These are phyloP conservation scores for Vicia sativa DNA, from an alignment of 306 rosid species.

Conservation along the genomic window DNA sequence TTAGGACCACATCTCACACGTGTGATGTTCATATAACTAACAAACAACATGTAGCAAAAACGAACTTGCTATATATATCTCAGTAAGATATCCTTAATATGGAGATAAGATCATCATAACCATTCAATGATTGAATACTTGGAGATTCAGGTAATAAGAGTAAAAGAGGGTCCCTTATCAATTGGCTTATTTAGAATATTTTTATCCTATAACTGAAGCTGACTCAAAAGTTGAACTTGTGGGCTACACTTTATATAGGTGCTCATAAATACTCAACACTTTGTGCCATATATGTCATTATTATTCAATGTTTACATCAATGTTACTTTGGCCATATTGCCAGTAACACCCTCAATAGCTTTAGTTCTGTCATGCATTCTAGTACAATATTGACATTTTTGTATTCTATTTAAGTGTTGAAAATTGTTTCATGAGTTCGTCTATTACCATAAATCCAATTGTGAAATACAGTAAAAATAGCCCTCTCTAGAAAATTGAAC, in stretches of 20 bases:
- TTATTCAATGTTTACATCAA: slow-evolving; percentile 44
- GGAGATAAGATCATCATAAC: slow-evolving; percentile 48
- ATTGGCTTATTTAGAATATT: slow-evolving; percentile 41
- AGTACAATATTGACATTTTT: slow-evolving; percentile 35
- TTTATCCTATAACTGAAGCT: slow-evolving; percentile 43
- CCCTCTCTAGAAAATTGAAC: slow-evolving; percentile 15
- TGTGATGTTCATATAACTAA: slow-evolving; percentile 23
- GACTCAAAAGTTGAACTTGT: slow-evolving; percentile 52
- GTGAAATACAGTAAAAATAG: slow-evolving; percentile 18
- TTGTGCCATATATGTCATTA: slow-evolving; percentile 35
- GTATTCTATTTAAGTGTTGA: slow-evolving; percentile 22
- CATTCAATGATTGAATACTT: slow-evolving; percentile 49
- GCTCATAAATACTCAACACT: slow-evolving; percentile 31
- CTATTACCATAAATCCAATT: slow-evolving; percentile 23
- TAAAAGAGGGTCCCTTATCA: slow-evolving; percentile 42
- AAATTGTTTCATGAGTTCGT: slow-evolving; percentile 34
- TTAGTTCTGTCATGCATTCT: slow-evolving; percentile 32
- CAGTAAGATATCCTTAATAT: slow-evolving; percentile 41
- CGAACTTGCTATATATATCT: slow-evolving; percentile 12
- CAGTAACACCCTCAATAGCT: slow-evolving; percentile 33
- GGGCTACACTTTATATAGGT: slow-evolving; percentile 35
- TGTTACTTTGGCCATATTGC: slow-evolving; percentile 33
- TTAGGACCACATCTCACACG: slow-evolving; percentile 40
- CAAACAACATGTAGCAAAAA: slow-evolving; percentile 20
- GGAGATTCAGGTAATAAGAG: slow-evolving; percentile 46